These are phyloP conservation scores for Sporothrix inflata DNA, from an alignment of 2,329 filamentous ascomycete genomes.

Conservation along the genomic window DNA sequence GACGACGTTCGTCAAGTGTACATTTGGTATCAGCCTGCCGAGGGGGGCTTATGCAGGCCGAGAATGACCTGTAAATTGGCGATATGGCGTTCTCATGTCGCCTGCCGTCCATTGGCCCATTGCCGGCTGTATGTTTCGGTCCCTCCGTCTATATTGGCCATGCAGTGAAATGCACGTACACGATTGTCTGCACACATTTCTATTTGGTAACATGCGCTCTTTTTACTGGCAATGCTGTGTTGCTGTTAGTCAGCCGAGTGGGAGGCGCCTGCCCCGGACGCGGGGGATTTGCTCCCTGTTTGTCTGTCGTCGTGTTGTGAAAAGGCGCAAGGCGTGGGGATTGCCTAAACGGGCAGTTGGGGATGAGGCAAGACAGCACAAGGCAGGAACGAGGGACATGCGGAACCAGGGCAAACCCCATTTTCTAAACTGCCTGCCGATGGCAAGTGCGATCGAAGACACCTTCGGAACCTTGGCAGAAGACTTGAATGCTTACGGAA, in stretches of 20 bases:
- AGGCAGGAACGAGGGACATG: slow-evolving; percentile 3
- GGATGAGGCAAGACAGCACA: not conserved
- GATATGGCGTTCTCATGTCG: slow-evolving; percentile 3
- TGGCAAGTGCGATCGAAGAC: not conserved
- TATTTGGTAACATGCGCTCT: slow-evolving; percentile 6
- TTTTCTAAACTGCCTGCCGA: not conserved
- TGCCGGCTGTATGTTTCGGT: not conserved
- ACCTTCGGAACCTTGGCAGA: slow-evolving; percentile 5
- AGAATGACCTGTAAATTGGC: slow-evolving; percentile 17
- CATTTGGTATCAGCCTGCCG: not conserved
- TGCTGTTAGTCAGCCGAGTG: slow-evolving; percentile 17
- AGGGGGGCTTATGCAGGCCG: slow-evolving; percentile 1
- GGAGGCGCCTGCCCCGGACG: not conserved
- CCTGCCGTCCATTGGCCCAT: not conserved
- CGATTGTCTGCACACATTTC: slow-evolving; percentile 2
- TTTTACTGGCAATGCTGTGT: slow-evolving; percentile 5
- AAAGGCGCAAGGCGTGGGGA: slow-evolving; percentile 25
- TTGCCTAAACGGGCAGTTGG: slow-evolving; percentile 19
- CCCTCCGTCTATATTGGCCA: not conserved
- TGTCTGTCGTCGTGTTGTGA: not conserved
- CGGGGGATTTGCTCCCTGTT: not conserved
- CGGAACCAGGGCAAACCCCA: not conserved
- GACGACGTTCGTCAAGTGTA: not conserved
- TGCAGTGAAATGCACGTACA: no score
- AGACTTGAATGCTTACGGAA: not conserved